Evolutionary conservation across 2,329 filamentous ascomycete genomes (phyloP).

Genomic region (Colletotrichum zoysiae): DNA sequence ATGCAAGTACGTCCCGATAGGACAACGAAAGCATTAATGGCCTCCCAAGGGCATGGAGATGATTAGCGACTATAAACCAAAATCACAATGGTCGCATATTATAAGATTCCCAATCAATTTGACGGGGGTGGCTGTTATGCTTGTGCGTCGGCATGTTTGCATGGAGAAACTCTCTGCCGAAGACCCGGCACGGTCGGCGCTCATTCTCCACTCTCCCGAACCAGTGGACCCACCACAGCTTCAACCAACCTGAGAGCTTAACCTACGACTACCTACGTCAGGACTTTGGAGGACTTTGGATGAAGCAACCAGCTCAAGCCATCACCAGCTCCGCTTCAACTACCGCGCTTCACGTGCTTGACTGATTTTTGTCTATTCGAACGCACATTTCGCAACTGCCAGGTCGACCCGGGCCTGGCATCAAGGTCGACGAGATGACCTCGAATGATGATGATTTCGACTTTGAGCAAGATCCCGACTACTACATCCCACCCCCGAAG

Average conservation of each 20-base stretch:
- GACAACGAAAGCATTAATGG: background rate
- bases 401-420: constrained; percentile 11
- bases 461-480: constrained; percentile 16
- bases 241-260: constrained; percentile 12
- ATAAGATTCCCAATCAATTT: background rate
- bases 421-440: constrained; percentile 16
- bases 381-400: background rate
- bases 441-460: background rate
- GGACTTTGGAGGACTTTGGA: constrained; percentile 11
- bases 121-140: background rate
- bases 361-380: background rate
- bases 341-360: background rate
- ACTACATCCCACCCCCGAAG: constrained; percentile 4
- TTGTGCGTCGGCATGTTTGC: background rate
- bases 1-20: background rate
- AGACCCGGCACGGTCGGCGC: constrained; percentile 6
- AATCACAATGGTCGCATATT: background rate
- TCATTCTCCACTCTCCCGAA: constrained; percentile 12
- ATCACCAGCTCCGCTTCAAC: background rate
- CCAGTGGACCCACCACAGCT: constrained; percentile 35
- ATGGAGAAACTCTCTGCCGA: constrained; percentile 38
- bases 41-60: background rate
- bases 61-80: background rate
- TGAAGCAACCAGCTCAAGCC: background rate
- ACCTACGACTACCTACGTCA: constrained; percentile 32